These are phyloP conservation scores for Heritiera fomes DNA, from an alignment of 345 rosid genomes.

Conservation along the genomic window DNA sequence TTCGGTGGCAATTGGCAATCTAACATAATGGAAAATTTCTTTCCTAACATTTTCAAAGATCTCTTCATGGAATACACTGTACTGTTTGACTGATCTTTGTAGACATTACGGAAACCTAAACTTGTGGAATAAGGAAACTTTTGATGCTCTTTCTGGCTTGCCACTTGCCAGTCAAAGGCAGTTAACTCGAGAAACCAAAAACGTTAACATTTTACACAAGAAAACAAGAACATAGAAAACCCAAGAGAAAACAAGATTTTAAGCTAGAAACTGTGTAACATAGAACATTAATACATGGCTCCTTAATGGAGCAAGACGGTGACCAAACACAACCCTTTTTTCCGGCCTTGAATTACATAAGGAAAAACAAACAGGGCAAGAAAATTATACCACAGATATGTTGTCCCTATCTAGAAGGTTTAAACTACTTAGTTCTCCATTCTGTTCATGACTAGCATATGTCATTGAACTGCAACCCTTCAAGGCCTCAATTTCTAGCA, in stretches of 20 bases:
- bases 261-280: conserved; percentile 14
- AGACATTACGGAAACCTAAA: not conserved
- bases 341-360: conserved; percentile 15
- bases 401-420: conserved; percentile 21
- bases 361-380: conserved; percentile 15
- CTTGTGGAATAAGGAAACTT: not conserved
- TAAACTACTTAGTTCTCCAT: conserved; percentile 16
- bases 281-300: conserved; percentile 19
- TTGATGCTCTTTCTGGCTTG: not conserved
- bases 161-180: not conserved
- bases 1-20: too few relatives aligned
- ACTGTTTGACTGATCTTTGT: not conserved
- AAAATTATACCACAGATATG: conserved; percentile 24
- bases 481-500: not conserved
- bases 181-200: not conserved
- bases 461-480: conserved; percentile 21
- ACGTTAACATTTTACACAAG: not conserved
- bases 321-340: conserved; percentile 28
- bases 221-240: not conserved
- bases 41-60: not conserved
- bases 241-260: not conserved
- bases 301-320: conserved; percentile 13
- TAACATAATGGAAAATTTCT: not conserved
- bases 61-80: not conserved
- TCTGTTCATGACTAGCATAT: not conserved